Conservation (phyloP, 169 alveolate genomes). For the Amoebophrya sp. region DNA sequence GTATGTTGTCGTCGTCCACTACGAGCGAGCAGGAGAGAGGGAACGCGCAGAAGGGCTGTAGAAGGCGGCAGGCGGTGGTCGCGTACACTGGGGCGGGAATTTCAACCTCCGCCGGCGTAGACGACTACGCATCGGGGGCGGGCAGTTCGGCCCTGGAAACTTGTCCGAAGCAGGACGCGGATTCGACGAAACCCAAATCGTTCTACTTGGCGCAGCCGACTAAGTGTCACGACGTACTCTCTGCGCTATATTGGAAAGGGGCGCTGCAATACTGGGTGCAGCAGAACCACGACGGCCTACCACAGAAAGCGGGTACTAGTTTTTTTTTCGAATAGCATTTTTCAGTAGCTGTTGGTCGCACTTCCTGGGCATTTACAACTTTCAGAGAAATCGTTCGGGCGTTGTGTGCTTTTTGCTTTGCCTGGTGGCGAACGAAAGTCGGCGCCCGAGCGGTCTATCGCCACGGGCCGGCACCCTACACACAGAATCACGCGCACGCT, state of each 20-base stretch:
- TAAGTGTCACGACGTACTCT: not conserved
- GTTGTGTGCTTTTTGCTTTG: too few species aligned
- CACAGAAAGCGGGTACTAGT: not conserved
- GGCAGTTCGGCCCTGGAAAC: not conserved
- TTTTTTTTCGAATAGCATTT: not conserved
- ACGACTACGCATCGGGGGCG: not conserved
- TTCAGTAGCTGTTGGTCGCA: not conserved
- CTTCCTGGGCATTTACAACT: too few species aligned
- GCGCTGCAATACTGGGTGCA: not conserved
- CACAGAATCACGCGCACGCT: too few species aligned
- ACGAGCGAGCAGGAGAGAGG: not conserved
- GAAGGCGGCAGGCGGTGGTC: too few species aligned
- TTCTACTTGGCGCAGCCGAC: not conserved
- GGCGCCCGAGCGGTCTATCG: too few species aligned
- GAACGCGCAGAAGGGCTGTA: too few species aligned
- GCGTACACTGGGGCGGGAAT: not conserved
- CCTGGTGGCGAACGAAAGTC: too few species aligned
- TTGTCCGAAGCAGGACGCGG: not conserved
- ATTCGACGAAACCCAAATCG: not conserved
- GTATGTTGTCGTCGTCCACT: not conserved
- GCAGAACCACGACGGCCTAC: not conserved
- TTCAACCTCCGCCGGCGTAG: not conserved
- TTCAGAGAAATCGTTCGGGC: not conserved
- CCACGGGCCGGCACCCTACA: too few species aligned
- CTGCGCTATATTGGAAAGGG: not conserved